These are phyloP conservation scores for Ploettnerulaceae sp. DNA, from an alignment of 2,329 filamentous ascomycete species.

Conservation along the genomic window DNA sequence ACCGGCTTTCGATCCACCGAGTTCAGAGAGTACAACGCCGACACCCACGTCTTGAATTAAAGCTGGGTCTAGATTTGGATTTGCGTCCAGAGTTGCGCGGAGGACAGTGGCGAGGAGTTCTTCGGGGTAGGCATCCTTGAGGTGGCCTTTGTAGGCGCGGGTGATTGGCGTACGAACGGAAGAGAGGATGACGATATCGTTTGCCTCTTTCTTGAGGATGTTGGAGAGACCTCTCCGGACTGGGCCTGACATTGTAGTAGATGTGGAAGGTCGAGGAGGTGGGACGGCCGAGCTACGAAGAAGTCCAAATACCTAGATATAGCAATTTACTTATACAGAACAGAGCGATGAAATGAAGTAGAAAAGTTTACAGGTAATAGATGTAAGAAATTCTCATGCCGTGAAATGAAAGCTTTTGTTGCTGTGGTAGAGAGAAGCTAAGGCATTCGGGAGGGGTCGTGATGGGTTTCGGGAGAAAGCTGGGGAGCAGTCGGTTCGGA, in stretches of 20 bases:
- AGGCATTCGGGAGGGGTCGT: too few relatives aligned
- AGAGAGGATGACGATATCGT: conserved; percentile 83
- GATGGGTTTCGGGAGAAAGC: too few relatives aligned
- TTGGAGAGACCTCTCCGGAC: conserved; percentile 64
- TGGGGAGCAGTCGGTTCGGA: too few relatives aligned
- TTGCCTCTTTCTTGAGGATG: conserved; percentile 72
- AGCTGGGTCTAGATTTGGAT: conserved; percentile 65
- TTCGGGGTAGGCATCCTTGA: conserved; percentile 87
- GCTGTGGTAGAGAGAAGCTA: too few relatives aligned
- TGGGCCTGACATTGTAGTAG: conserved; percentile 27
- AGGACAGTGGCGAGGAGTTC: conserved; percentile 70
- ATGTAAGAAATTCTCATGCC: too few relatives aligned
- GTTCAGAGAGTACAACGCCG: conserved; percentile 84
- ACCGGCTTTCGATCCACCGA: conserved; percentile 84
- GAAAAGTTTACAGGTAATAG: too few relatives aligned
- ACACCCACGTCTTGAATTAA: conserved; percentile 77
- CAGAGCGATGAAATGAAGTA: too few relatives aligned
- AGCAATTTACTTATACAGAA: too few relatives aligned
- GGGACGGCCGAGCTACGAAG: too few relatives aligned
- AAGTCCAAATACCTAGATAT: too few relatives aligned
- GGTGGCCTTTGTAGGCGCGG: conserved; percentile 73
- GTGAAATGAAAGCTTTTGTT: too few relatives aligned
- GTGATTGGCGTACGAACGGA: conserved; percentile 86
- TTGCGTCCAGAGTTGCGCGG: conserved; percentile 64
- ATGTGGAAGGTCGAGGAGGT: too few relatives aligned